Percentiles rank a stretch among this genome's conserved stretches.
Conservation (phyloP, 306 rosid species). For the Medicago arabica region DNA sequence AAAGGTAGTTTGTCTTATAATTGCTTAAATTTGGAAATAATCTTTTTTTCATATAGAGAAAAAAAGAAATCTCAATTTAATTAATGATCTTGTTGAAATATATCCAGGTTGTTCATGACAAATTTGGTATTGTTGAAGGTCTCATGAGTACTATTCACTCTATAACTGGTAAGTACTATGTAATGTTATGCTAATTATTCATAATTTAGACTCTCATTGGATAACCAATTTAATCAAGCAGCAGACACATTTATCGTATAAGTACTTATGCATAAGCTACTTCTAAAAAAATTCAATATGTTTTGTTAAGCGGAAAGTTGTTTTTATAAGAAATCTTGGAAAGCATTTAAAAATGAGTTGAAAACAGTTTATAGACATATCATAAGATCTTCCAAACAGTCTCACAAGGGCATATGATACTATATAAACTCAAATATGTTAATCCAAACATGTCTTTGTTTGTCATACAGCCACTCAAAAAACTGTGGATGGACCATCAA, state of each 20-base stretch:
- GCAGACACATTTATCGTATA: not conserved
- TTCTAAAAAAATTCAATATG: not conserved
- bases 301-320: too few relatives aligned
- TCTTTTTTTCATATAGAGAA: not conserved
- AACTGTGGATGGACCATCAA: slow-evolving; percentile 95
- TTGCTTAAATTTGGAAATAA: slow-evolving; percentile 1
- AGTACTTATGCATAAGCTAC: not conserved
- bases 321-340: not conserved
- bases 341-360: not conserved
- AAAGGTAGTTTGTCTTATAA: slow-evolving; percentile 49
- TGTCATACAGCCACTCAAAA: slow-evolving; percentile 75
- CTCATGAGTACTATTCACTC: slow-evolving; percentile 93
- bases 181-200: not conserved
- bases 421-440: not conserved
- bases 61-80: not conserved
- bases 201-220: not conserved
- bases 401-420: not conserved
- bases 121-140: slow-evolving; percentile 88
- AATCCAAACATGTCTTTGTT: not conserved
- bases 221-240: not conserved
- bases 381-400: not conserved
- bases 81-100: slow-evolving; percentile 21
- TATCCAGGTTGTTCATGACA: slow-evolving; percentile 73
- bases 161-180: slow-evolving; percentile 66
- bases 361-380: not conserved